These are phyloP conservation scores for Gaeumannomyces tritici DNA, from an alignment of 2,329 filamentous ascomycete genomes.

Conservation along the genomic window DNA sequence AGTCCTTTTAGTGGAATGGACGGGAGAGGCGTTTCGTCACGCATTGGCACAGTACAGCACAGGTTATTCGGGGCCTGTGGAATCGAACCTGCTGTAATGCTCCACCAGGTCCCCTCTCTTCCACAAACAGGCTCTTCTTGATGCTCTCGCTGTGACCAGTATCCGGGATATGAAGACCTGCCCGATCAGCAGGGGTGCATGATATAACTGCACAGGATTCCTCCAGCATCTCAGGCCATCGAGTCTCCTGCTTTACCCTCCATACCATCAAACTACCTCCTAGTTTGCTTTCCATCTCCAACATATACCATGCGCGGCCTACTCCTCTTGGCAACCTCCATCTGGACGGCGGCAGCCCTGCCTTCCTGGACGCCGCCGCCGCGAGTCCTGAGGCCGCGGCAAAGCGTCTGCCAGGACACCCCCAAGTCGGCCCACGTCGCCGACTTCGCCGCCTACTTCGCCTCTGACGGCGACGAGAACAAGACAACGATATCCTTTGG, in stretches of 20 bases:
- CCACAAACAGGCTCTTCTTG: background rate
- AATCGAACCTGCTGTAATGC: background rate
- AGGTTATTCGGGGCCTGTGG: background rate
- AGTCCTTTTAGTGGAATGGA: background rate
- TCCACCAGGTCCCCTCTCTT: background rate
- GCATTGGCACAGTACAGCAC: too few relatives aligned
- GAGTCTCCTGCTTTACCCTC: too few relatives aligned
- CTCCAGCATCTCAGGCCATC: background rate
- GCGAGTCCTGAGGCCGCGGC: background rate
- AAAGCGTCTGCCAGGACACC: background rate
- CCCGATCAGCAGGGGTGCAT: background rate
- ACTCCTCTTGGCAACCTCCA: background rate
- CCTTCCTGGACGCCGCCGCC: background rate
- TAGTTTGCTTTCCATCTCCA: background rate
- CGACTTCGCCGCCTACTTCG: constrained; percentile 3
- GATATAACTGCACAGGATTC: background rate
- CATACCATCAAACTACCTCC: background rate
- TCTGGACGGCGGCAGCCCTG: background rate
- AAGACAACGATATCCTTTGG: constrained; percentile 24
- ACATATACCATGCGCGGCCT: background rate
- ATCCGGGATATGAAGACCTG: background rate
- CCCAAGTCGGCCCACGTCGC: background rate
- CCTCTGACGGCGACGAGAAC: constrained; percentile 21
- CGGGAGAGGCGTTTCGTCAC: background rate
- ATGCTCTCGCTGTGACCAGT: background rate